Base-by-base conservation (phyloP, 495 filamentous ascomycete genomes). In the Penicillium robsamsonii region DNA sequence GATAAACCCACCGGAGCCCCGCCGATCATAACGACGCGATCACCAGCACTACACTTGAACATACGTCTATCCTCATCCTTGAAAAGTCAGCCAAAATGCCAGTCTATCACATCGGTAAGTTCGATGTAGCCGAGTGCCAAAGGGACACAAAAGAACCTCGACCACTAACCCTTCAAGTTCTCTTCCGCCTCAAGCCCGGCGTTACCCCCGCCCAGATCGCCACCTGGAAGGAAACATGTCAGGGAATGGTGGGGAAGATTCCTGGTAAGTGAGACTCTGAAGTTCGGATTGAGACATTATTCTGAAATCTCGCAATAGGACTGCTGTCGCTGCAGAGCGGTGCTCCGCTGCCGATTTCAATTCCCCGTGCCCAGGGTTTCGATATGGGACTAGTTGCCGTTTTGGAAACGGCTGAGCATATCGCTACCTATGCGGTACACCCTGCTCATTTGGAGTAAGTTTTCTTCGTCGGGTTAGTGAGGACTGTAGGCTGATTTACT, bases 371-470 rank as follows among this genome's bases (percentile, higher is more conserved):
- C 8, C 63, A 75, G 50, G 74, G 74, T 18, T 77, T 72, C 35
- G 60, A 77, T 64, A 73, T 75, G 71, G 74, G 69, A 2, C 60
- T 77, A 3, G 71, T 77, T 50, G 74, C 74, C 22, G 64, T 77
- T n/a, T 51, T 77, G 61, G 73, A 75, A 42, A 66, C 58, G 8
- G 46, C 69, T n/a, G 70, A 72, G 18, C 56, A 73, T 66, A 47
- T 77, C 6, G 59, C 62, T 54, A 62, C 45, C 20, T 77, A 77
- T 66, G 70, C 69, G 1, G 59, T 51, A 25, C 73, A 75, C 59
- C 71, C 73, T 35, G 74, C 69, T 24, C 74, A 77, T 56, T 54
- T 72, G 50, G 70, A 75, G 74, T 77, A 62, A 41, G 69, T 65
- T 55, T 46, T 15, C 30, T 31, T 25, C 10, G 25, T 13, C 15